Conservation (phyloP, 192 early-diverging fungal species). For the Backusella liffmaniae region DNA sequence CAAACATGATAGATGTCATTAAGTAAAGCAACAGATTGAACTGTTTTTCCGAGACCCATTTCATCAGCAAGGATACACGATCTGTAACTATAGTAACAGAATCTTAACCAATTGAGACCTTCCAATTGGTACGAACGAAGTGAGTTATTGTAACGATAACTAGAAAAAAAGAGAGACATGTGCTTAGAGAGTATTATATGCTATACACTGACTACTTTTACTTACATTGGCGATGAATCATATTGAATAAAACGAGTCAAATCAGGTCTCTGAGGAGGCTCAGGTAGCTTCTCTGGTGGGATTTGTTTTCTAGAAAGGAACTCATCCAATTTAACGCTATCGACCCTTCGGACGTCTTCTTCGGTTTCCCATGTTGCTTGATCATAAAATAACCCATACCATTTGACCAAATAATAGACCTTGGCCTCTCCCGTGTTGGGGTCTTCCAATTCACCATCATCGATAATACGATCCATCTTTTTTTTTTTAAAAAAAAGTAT, state of each 20-base stretch:
- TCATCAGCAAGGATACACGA: constrained; percentile 93
- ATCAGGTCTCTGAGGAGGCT: constrained; percentile 44
- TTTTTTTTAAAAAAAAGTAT: neutral
- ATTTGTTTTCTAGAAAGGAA: constrained; percentile 61
- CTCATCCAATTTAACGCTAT: constrained; percentile 61
- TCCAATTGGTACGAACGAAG: constrained; percentile 79
- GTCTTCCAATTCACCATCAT: constrained; percentile 72
- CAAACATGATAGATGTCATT: constrained; percentile 63
- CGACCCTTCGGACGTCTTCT: constrained; percentile 46
- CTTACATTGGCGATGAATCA: constrained; percentile 55
- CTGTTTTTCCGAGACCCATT: constrained; percentile 87
- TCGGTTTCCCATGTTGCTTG: constrained; percentile 70
- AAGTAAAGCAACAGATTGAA: constrained; percentile 80
- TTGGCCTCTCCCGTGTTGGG: constrained; percentile 39
- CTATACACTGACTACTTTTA: neutral
- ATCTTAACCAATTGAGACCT: constrained; percentile 81
- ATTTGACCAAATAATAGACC: constrained; percentile 73
- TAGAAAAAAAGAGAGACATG: neutral
- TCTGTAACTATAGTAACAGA: constrained; percentile 73
- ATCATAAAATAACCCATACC: constrained; percentile 72
- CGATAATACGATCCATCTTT: constrained; percentile 78
- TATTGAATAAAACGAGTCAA: constrained; percentile 54
- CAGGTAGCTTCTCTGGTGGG: constrained; percentile 45
- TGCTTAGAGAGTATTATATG: constrained; percentile 26
- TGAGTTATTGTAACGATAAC: constrained; percentile 68